Evolutionary conservation across 345 rosid genomes (phyloP), one percentile per base, ranked within the genome.

Genomic region (Schrenkiella parvula): DNA sequence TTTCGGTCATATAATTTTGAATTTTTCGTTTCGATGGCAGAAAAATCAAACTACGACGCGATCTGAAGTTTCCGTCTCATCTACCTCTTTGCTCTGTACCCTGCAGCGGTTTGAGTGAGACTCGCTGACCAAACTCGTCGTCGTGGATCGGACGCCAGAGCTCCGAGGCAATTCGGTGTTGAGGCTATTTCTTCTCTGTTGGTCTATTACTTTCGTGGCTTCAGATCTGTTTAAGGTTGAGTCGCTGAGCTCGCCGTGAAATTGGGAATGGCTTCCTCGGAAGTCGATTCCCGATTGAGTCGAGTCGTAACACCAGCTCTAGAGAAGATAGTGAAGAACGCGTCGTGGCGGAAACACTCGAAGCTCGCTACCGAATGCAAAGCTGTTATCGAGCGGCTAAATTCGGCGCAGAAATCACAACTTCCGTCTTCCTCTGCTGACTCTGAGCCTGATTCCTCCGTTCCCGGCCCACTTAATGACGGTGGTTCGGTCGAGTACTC

Each of bases 181-280:
- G 67, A 74, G 12, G 28, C 62, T 19, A 2, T 46, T 47, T 64
- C 38, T 10, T 64, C 15, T 4, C 48, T 11, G 42, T 19, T 52
- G 29, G 10, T 44, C 6, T 63, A 12, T 14, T 41, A 8, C 37
- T 47, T 41, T 55, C 47, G 54, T 58, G 14, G 28, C 53, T 43
- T 39, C 62, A 78, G 77, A 78, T 78, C 81, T 72, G 78, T 81
- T 46, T 39, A 79, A 80, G 83, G 35, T 82, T 80, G 78, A 64
- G 57, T 76, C 50, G 32, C 52, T 57, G 82, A 81, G 69, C 79
- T 83, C 72, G 35, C 62, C 71, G 71, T 68, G 81, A 74, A 59
- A 42, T 34, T 76, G 95, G 97, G 97, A 86, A 95, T 95, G 99
- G 93, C 99, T 89, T 91, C 98, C 77, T 79, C 92, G 96, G 98